Percentiles rank a stretch among this genome's conserved stretches.
Evolutionary conservation across 768 basidiomycete genomes (phyloP).

Genomic region (Serendipita vermifera): DNA sequence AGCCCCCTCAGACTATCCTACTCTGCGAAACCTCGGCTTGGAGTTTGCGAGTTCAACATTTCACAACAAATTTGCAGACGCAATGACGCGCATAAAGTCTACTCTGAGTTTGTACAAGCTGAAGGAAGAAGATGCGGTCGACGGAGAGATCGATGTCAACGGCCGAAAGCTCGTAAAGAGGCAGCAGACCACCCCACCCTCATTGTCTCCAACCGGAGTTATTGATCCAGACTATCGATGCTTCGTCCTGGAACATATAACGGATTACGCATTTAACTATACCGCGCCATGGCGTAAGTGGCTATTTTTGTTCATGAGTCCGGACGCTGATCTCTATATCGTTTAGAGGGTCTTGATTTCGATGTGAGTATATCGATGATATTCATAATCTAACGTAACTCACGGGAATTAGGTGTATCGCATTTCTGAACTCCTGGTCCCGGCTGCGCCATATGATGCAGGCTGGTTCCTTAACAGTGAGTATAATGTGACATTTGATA

Average conservation of each 20-base stretch:
- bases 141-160: neutral
- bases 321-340: neutral
- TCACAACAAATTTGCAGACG: neutral
- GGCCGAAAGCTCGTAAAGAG: neutral
- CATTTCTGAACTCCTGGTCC: neutral
- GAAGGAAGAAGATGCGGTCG: neutral
- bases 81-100: neutral
- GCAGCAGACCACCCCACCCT: neutral
- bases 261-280: too few relatives aligned
- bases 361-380: neutral
- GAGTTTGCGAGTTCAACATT: neutral
- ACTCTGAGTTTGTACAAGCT: neutral
- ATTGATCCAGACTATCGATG: too few relatives aligned
- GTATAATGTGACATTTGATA: neutral
- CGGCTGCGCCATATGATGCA: neutral
- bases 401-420: conserved; percentile 1
- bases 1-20: neutral
- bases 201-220: too few relatives aligned
- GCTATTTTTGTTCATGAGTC: neutral
- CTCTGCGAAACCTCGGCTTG: conserved; percentile 13
- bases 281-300: neutral
- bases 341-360: neutral
- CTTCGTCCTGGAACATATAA: too few relatives aligned
- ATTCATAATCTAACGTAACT: neutral
- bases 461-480: neutral